phyloP scores from a whole-genome alignment of 176 grass and related monocot genomes.

The Triticum turgidum region DNA sequence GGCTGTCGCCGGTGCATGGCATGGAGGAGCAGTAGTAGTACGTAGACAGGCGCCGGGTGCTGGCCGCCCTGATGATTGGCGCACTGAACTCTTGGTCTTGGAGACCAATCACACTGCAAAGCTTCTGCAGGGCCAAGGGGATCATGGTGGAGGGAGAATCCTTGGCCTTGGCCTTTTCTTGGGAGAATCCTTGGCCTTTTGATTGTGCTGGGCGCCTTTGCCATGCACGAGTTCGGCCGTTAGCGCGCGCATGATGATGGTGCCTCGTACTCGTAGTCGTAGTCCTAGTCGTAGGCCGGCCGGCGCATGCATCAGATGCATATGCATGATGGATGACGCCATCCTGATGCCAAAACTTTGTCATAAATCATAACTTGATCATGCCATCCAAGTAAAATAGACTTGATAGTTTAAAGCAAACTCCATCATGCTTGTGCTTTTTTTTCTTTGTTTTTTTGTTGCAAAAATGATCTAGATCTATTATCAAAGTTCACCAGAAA shows the following conservation, averaged over 20 bases:
- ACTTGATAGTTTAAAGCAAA: not conserved
- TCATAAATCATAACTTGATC: constrained; percentile 14
- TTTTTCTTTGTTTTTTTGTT: no score
- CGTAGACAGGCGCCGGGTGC: constrained; percentile 30
- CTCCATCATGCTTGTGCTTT: not conserved
- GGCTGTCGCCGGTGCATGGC: constrained; percentile 9
- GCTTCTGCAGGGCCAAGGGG: not conserved
- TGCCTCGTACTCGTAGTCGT: not conserved
- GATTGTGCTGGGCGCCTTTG: not conserved
- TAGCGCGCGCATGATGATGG: constrained; percentile 32
- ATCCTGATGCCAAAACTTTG: constrained; percentile 38
- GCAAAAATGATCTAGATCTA: no score
- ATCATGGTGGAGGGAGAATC: constrained; percentile 24
- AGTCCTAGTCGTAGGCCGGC: constrained; percentile 6
- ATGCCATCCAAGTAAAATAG: not conserved
- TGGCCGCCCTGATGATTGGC: constrained; percentile 33
- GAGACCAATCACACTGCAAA: not conserved
- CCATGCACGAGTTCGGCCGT: constrained; percentile 51
- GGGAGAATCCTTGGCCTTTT: constrained; percentile 22
- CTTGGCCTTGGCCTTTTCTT: no score
- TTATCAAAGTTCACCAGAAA: no score
- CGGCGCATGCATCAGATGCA: not conserved
- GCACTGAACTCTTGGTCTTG: no score
- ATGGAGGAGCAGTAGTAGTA: not conserved
- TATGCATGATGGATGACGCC: not conserved